Conservation (phyloP, 352 stramenopile genomes). For the Plasmopara muralis region DNA sequence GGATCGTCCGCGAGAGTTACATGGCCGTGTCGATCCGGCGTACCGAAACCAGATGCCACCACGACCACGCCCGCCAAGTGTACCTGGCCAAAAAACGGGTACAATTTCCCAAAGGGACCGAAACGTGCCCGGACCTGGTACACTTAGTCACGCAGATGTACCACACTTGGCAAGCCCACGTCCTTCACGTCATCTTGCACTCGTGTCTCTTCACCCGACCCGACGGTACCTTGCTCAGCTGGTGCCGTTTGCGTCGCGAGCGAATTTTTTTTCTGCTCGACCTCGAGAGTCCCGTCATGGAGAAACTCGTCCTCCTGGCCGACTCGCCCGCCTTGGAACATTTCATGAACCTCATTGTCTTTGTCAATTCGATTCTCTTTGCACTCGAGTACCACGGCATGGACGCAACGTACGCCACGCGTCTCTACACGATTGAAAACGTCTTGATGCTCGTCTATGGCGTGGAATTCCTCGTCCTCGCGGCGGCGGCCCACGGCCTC, state of each 20-base stretch:
- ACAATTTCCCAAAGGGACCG: slow-evolving; percentile 48
- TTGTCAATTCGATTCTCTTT: slow-evolving; percentile 70
- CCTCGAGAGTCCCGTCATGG: slow-evolving; percentile 40
- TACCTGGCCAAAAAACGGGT: slow-evolving; percentile 49
- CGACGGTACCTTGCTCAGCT: slow-evolving; percentile 54
- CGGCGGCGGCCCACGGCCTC: slow-evolving; percentile 43
- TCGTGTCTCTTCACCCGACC: slow-evolving; percentile 48
- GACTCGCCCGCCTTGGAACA: slow-evolving; percentile 66
- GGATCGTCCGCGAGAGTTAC: slow-evolving; percentile 77
- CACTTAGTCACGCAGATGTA: slow-evolving; percentile 18
- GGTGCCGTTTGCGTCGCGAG: slow-evolving; percentile 49
- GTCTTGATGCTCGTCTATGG: slow-evolving; percentile 66
- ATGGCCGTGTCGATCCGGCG: slow-evolving; percentile 56
- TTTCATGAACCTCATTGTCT: slow-evolving; percentile 69
- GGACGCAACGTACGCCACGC: slow-evolving; percentile 42
- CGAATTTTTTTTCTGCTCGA: slow-evolving; percentile 62
- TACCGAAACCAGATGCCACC: slow-evolving; percentile 23
- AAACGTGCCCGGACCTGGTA: slow-evolving; percentile 56
- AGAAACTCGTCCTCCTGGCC: slow-evolving; percentile 37
- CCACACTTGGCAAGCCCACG: no score
- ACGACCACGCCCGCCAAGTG: slow-evolving; percentile 19
- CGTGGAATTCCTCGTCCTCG: slow-evolving; percentile 60
- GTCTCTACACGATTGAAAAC: slow-evolving; percentile 59
- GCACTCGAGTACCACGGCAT: slow-evolving; percentile 76
- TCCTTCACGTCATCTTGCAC: slow-evolving; percentile 15